These are phyloP conservation scores for Apiotrichum mycotoxinovorans DNA, from an alignment of 1,284 basidiomycete genomes.

Conservation along the genomic window DNA sequence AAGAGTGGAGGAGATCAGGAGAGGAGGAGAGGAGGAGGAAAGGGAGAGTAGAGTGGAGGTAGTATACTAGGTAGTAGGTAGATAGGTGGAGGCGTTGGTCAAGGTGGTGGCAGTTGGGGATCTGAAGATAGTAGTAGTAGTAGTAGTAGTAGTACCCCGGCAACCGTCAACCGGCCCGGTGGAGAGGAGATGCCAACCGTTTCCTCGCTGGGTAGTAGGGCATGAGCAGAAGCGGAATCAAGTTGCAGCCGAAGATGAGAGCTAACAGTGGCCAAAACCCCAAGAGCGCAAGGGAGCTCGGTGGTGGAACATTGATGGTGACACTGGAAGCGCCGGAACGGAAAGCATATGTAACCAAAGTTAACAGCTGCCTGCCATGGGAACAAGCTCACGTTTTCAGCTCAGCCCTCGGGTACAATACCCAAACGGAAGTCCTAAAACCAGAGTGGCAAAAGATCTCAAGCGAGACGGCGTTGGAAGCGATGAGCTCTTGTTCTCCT, in stretches of 20 bases:
- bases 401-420: no score
- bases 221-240: background rate
- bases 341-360: no score
- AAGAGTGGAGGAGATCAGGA: background rate
- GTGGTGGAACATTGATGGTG: no score
- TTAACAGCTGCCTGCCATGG: no score
- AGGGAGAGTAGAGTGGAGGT: background rate
- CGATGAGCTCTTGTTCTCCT: no score
- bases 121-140: background rate
- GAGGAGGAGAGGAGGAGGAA: background rate
- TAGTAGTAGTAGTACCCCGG: slow-evolving; percentile 10
- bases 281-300: no score
- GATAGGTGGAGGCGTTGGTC: background rate
- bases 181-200: slow-evolving; percentile 13
- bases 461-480: no score
- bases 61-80: no score
- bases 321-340: no score
- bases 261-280: background rate
- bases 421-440: no score
- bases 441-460: no score
- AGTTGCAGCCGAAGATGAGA: background rate
- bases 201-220: background rate
- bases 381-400: no score
- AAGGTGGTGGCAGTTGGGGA: background rate
- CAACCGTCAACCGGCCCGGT: slow-evolving; percentile 12